Base-by-base conservation (phyloP, 495 filamentous ascomycete species). In the Aspergillus cavernicola region DNA sequence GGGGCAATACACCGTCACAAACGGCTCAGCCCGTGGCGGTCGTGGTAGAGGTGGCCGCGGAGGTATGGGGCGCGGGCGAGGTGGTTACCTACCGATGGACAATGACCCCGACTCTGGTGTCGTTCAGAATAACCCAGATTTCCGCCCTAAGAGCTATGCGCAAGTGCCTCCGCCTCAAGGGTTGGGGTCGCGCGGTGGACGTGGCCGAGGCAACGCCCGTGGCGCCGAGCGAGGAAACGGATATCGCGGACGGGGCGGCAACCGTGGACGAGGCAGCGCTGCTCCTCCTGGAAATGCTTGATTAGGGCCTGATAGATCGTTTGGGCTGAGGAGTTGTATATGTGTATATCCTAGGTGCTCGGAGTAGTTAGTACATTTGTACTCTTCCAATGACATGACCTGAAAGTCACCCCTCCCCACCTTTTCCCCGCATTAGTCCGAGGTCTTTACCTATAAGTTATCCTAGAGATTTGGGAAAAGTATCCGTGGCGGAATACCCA, bases 161-260 rank as follows among this genome's bases (percentile, higher is more conserved):
- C 82, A 82, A 45, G 88, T 92, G 8, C 90, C 93, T 4, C 93
- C 93, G 5, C 92, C 92, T 93, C 2, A 2, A 7, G 26, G 37
- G 4, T 9, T 39, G 38, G 15, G 18, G 11, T 43, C 23, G 3
- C 49, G 49, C 11, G 45, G 45, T n/a, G 49, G 37, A 20, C 49
- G 49, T 42, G 49, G 49, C 19, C 41, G 41, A 29, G 41, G 24
- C 20, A 24, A n/a, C 23, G 6, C 11, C n/a, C 68, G 80, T 45
- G 73, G 84, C 40, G 72, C 84, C 13, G 69, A 68, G 7, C 58
- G 69, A 18, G 66, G 66, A 20, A 65, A 66, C 49, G 66, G 65
- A 29, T 55, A 54, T 37, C 51, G 57, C 26, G 55, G 47, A 37
- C 57, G 58, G 16, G 57, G 50, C 16, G 56, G 53, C 4, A 28